Evolutionary conservation across 257 asterid species (phyloP), one percentile per base, ranked within the genome.

Genomic region (Nicotiana attenuata): DNA sequence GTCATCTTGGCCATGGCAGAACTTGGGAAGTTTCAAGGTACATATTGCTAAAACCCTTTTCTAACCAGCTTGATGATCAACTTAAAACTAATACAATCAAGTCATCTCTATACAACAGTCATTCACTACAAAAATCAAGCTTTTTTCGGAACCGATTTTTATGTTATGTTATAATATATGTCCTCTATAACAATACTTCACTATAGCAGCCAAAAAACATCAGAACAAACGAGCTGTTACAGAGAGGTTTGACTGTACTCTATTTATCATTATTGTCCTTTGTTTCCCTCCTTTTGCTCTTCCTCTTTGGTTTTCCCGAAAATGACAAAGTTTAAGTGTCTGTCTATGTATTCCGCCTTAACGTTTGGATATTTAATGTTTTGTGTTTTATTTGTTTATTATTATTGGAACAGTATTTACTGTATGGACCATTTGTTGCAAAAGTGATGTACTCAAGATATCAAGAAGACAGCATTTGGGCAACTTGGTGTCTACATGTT

Each of bases 1-100:
- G 78, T 86, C 86, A 82, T 73, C 92, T 66, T 94, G 97, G 93
- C 97, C 98, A 81, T 93, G 98, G 98, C 87, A 90, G 78, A 41
- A 83, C 78, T 82, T 92, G 88, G 96, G 96, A 45, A 85, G 83
- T 80, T 81, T 52, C 89, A 94, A 93, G 98, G 98, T 91, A 90
- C 31, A 22, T 45, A 68, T 6, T 7, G 47, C 15, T 26, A 20
- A 22, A 17, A 4, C n/a, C 35, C 14, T 73, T 20, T 16, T 57
- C 47, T 6, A 4, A 0, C 20, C 1, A 31, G 56, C 6, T 66
- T 41, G 3, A 53, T 53, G 59, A 53, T 5, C 59, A 14, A 53
- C 59, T 53, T 3, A 53, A 53, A 53, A 8, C 10, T 41, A 41
- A 38, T 38, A 38, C 47, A 33, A 33, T 33, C 38, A 33, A 33